These are phyloP conservation scores for Ceratobasidium sp. DNA, from an alignment of 1,284 basidiomycete species.

Conservation along the genomic window DNA sequence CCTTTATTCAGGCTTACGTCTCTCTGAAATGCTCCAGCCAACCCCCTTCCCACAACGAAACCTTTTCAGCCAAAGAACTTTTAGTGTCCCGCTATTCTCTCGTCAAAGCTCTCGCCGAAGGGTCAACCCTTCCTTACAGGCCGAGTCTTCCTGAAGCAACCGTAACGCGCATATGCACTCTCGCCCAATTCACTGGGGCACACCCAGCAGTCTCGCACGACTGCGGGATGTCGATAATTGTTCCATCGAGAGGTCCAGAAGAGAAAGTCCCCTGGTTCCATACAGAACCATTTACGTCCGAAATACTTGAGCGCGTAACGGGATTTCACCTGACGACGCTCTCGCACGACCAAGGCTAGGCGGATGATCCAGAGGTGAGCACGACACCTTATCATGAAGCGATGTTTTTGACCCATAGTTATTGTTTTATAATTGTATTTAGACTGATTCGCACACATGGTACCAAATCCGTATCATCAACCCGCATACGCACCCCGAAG, in stretches of 20 bases:
- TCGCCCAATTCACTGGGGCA: not conserved
- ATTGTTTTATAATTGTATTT: not conserved
- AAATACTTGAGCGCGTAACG: not conserved
- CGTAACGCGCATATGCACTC: not conserved
- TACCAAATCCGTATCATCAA: not conserved
- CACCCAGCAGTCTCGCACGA: not conserved
- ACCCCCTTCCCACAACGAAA: no score
- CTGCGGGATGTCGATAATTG: not conserved
- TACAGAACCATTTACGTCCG: not conserved
- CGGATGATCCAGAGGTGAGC: not conserved
- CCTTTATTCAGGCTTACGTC: no score
- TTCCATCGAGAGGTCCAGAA: slow-evolving; percentile 17
- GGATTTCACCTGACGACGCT: not conserved
- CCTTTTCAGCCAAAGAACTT: not conserved
- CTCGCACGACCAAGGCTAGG: slow-evolving; percentile 25
- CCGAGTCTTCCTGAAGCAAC: slow-evolving; percentile 3
- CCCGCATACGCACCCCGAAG: not conserved
- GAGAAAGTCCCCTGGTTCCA: slow-evolving; percentile 18
- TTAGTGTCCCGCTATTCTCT: not conserved
- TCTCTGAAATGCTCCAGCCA: no score
- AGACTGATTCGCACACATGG: slow-evolving; percentile 11
- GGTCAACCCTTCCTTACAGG: not conserved
- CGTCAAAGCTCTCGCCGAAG: slow-evolving; percentile 6
- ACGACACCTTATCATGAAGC: not conserved
- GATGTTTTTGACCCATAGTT: not conserved